Evolutionary conservation across 257 asterid species (phyloP).

Genomic region (Capsicum pubescens): DNA sequence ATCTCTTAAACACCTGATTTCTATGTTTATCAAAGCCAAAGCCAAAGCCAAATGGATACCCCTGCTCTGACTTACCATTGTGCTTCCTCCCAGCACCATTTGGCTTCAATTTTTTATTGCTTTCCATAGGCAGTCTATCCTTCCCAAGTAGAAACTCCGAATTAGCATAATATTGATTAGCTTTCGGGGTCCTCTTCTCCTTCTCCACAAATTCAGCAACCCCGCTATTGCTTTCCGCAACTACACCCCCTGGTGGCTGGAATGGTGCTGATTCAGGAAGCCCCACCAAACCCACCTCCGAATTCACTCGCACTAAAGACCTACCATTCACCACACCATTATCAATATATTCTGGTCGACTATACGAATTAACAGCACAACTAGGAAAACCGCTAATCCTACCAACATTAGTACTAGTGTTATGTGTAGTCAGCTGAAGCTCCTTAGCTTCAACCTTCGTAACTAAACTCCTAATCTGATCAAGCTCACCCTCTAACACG

Average conservation of each 20-base stretch:
- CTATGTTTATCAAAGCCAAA: constrained; percentile 26
- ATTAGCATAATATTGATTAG: constrained; percentile 35
- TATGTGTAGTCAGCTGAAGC: constrained; percentile 31
- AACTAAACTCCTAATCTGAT: constrained; percentile 33
- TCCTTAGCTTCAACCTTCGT: constrained; percentile 33
- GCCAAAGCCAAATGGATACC: constrained; percentile 18
- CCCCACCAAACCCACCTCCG: constrained; percentile 36
- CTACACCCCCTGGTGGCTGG: constrained; percentile 27
- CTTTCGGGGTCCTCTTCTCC: constrained; percentile 40
- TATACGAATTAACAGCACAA: constrained; percentile 27
- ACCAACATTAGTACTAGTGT: not conserved
- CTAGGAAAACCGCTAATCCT: constrained; percentile 13
- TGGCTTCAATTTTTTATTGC: constrained; percentile 32
- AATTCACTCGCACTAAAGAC: constrained; percentile 31
- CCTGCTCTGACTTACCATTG: not conserved
- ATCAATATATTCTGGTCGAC: constrained; percentile 23
- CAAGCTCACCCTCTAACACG: constrained; percentile 32
- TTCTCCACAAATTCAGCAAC: constrained; percentile 29
- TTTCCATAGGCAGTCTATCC: constrained; percentile 36
- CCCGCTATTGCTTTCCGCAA: constrained; percentile 32
- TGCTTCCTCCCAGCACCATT: constrained; percentile 35
- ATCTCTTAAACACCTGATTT: constrained; percentile 32
- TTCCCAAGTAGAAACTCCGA: constrained; percentile 35
- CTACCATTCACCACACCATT: constrained; percentile 26
- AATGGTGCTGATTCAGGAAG: constrained; percentile 45